Conservation (phyloP, 1,284 basidiomycete genomes). For the Stygiomarasmius scandens region DNA sequence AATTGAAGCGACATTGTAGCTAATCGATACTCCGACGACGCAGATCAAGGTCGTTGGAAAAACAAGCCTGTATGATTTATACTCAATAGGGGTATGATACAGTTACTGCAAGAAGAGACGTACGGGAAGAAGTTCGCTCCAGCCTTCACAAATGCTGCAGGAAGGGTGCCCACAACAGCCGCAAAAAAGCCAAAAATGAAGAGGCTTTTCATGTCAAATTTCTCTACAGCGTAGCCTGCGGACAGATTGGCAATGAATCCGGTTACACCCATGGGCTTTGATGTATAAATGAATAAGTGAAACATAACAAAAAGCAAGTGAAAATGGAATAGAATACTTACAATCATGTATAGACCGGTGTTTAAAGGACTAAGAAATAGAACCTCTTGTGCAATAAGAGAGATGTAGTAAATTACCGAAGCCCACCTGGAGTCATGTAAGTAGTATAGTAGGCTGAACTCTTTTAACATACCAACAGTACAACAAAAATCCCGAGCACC, state of each 20-base stretch:
- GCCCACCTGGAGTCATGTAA: slow-evolving; percentile 10
- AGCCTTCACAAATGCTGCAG: slow-evolving; percentile 14
- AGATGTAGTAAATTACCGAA: slow-evolving; percentile 14
- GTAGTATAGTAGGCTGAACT: no score
- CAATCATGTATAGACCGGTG: slow-evolving; percentile 17
- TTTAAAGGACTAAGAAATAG: slow-evolving; percentile 12
- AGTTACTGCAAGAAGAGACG: no score
- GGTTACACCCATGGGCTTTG: slow-evolving; percentile 13
- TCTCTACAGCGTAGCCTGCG: slow-evolving; percentile 10
- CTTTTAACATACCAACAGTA: slow-evolving; percentile 11
- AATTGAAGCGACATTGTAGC: slow-evolving; percentile 15
- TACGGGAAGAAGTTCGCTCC: slow-evolving; percentile 13
- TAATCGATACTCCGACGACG: slow-evolving; percentile 11
- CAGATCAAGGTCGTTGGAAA: slow-evolving; percentile 12
- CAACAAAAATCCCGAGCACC: slow-evolving; percentile 12
- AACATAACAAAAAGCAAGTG: not conserved
- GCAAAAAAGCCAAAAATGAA: slow-evolving; percentile 11
- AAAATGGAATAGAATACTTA: not conserved
- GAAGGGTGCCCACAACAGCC: slow-evolving; percentile 8
- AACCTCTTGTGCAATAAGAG: slow-evolving; percentile 16
- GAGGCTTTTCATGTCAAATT: slow-evolving; percentile 11
- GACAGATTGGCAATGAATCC: slow-evolving; percentile 9
- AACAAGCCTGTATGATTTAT: not conserved
- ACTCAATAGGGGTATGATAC: no score
- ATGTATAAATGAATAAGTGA: not conserved